phyloP scores from a whole-genome alignment of 83 land plant genomes.

The Picea abies region DNA sequence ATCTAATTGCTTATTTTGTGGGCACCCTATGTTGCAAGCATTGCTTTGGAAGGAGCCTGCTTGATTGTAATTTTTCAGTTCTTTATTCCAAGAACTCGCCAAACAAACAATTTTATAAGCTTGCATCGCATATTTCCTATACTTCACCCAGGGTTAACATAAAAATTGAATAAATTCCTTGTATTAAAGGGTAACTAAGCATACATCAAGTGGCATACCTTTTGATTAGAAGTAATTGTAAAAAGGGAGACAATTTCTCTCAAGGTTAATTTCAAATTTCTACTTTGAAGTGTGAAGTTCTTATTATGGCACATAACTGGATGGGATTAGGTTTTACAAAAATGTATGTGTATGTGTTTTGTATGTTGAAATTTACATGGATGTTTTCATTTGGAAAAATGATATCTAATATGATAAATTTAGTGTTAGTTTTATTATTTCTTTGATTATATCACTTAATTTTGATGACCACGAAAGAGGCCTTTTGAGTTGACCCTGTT shows the following conservation, averaged over 20 bases:
- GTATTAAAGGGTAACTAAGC: not conserved
- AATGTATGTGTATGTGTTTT: not conserved
- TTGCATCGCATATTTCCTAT: slow-evolving; percentile 92
- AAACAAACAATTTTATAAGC: slow-evolving; percentile 82
- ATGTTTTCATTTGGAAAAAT: not conserved
- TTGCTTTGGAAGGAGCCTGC: slow-evolving; percentile 69
- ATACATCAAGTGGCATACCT: not conserved
- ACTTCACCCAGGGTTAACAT: slow-evolving; percentile 62
- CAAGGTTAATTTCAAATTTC: not conserved
- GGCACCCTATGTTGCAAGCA: slow-evolving; percentile 40
- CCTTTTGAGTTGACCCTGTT: too few relatives aligned
- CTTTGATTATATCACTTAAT: too few relatives aligned
- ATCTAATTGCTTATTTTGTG: too few relatives aligned
- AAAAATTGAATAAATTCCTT: slow-evolving; percentile 14
- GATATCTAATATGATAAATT: too few relatives aligned
- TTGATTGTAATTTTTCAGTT: slow-evolving; percentile 91
- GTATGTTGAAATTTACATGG: not conserved
- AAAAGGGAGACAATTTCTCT: too few relatives aligned
- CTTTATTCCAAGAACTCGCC: slow-evolving; percentile 80
- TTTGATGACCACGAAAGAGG: too few relatives aligned
- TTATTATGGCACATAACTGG: not conserved
- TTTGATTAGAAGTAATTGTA: not conserved
- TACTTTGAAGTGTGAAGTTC: not conserved
- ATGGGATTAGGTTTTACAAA: not conserved
- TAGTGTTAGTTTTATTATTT: too few relatives aligned